A percentile compares a stretch with the other conserved stretches of the same genome.
Evolutionary conservation across 441 rosid genomes (phyloP).

Genomic region (Rhodomyrtus psidioides): DNA sequence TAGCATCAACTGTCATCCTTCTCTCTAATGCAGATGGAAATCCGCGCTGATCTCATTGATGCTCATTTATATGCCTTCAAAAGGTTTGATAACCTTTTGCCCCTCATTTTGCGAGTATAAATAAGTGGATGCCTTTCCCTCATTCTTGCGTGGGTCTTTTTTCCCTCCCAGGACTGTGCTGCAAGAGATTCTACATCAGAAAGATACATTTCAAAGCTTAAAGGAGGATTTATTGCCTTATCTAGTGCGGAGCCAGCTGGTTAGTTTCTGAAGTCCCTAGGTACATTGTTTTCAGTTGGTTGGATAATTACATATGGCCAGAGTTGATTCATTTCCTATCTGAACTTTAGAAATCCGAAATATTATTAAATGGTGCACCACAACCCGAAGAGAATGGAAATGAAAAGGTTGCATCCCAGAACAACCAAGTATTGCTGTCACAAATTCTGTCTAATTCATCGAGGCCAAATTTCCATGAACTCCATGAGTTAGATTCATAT

Average conservation of each 20-base stretch:
- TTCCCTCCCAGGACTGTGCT: slow-evolving; percentile 52
- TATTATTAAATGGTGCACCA: slow-evolving; percentile 27
- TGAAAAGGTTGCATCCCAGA: slow-evolving; percentile 41
- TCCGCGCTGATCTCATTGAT: slow-evolving; percentile 89
- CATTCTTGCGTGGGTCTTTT: neutral
- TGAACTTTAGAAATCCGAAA: slow-evolving; percentile 54
- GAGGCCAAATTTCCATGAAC: slow-evolving; percentile 63
- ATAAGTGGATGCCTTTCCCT: neutral
- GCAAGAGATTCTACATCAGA: slow-evolving; percentile 60
- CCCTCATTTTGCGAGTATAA: neutral
- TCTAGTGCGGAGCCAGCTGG: slow-evolving; percentile 93
- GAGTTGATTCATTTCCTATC: neutral
- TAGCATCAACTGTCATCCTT: slow-evolving; percentile 8
- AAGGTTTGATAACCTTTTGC: slow-evolving; percentile 39
- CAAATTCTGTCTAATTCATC: slow-evolving; percentile 70
- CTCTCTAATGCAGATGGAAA: slow-evolving; percentile 59
- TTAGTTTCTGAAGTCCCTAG: slow-evolving; percentile 31
- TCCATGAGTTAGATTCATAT: slow-evolving; percentile 27
- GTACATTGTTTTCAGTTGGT: neutral
- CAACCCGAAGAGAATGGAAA: slow-evolving; percentile 71
- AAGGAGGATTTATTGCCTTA: slow-evolving; percentile 82
- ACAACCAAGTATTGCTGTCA: slow-evolving; percentile 40
- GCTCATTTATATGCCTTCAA: slow-evolving; percentile 95
- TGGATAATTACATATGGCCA: neutral
- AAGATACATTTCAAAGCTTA: slow-evolving; percentile 65